Evolutionary conservation across 2,329 filamentous ascomycete species (phyloP), one percentile per base, ranked within the genome.

Genomic region (Capronia americana): DNA sequence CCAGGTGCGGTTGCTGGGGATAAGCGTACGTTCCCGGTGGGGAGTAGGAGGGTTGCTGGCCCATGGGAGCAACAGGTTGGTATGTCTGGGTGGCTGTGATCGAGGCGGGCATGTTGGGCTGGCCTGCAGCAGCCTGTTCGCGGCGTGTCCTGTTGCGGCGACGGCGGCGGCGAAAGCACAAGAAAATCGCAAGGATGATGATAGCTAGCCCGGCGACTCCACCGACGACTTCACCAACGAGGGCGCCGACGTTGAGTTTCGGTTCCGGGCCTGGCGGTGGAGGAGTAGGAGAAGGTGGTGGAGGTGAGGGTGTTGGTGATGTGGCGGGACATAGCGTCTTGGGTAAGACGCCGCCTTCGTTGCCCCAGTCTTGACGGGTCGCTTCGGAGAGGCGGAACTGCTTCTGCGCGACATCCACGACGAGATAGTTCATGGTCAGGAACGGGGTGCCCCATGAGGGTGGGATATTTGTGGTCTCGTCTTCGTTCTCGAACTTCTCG

Each of bases 151-250:
- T 56, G 53, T 56, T 56, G 23, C 53, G 53, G 28, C 53, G 53
- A 51, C 48, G 48, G 24, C 53, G 53, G 12, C 53, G 53, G 24
- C 53, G 53, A 12, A n/a, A 56, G 28, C 53, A 62, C n/a, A 63
- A 60, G 28, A 57, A 58, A 11, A 60, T 34, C 17, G 32, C 58
- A 7, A 66, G 24, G 4, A 28, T n/a, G 12, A 66, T 53, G 38
- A 64, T 46, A 24, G 48, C 32, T 38, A 65, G n/a, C 10, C 55
- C 53, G n/a, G 24, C 54, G 38, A 69, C 50, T 3, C 60, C 68
- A 10, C 71, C 71, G 3, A 71, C 63, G 28, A 72, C 68, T 34
- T 68, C 70, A 4, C 71, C 71, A 1, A 66, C 70, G 51, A 72
- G 71, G 4, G 70, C 64, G 6, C 70, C 71, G 44, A 58, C 51